Conservation (phyloP, 208 protist genomes). For the Acanthamoeba royreba region DNA sequence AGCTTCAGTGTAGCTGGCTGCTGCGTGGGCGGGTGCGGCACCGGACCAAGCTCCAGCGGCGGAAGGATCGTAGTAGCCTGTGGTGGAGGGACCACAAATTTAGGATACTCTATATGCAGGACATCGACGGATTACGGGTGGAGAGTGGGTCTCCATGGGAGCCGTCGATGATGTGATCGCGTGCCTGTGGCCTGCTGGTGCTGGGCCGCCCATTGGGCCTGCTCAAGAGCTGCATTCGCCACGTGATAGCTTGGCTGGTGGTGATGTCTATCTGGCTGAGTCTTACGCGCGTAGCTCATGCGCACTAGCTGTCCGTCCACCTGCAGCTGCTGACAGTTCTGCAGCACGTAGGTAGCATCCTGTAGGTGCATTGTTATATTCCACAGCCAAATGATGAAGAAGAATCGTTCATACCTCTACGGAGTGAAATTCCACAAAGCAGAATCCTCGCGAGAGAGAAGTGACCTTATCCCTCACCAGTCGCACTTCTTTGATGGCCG, state of each 20-base stretch:
- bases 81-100: no score
- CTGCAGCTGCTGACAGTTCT: not conserved
- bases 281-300: not conserved
- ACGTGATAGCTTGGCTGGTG: not conserved
- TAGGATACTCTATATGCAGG: no score
- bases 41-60: no score
- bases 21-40: no score
- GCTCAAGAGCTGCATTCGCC: not conserved
- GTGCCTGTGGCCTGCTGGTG: not conserved
- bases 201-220: slow-evolving; percentile 4
- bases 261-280: not conserved
- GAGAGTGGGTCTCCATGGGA: no score
- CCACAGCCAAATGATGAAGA: not conserved
- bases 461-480: slow-evolving; percentile 26
- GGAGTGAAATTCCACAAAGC: slow-evolving; percentile 9
- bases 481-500: not conserved
- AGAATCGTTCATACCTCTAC: not conserved
- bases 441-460: not conserved
- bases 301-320: not conserved
- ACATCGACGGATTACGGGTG: no score
- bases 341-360: not conserved
- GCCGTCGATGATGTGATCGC: no score
- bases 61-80: no score
- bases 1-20: no score
- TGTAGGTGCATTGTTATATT: not conserved